Base-by-base conservation (phyloP, 768 basidiomycete species). In the Aureoboletus auriporus region DNA sequence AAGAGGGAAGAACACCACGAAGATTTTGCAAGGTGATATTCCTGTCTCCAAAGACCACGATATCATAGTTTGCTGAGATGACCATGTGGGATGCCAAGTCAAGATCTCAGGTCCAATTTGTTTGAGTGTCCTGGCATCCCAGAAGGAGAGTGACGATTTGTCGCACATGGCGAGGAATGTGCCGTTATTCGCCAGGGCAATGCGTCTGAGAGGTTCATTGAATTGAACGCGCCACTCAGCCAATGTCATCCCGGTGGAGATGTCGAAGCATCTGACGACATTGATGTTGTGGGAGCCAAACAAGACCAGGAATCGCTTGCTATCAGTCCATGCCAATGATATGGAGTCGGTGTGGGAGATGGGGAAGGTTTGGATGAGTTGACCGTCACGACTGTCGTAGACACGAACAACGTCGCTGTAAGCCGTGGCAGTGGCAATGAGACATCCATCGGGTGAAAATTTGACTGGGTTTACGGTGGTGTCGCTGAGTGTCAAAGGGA, bases 401-500 rank as follows among this genome's bases (percentile, higher is more conserved):
- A 56, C 30, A 6, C 17, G 55, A 17, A 56, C 11, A n/a, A 42
- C 31, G 2, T 41, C 0, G 28, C 17, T 4, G 12, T 8, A 10
- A 31, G 10, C 11, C 1, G 9, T 33, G 33, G 39, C 55, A 6
- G 30, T 31, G 9, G 50, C 46, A 14, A 57, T 17, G 14, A 41
- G n/a, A 11, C 20, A 7, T 10, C 55, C 46, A 3, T 36, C 16
- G 6, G 54, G 55, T 3, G 50, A 56, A 20, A 48, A 56, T 6
- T 39, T 56, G 29, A 36, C 37, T 5, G 39, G 20, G 20, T 23
- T 42, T 11, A 31, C 47, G 20, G 53, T 35, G 11, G 2, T 6
- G 3, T 20, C 7, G 17, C 39, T 20, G 20, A 23, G 20, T 14
- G 14, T 14, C 20, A 35, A 9, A 12, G 36, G 40, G 6, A n/a